Evolutionary conservation across 495 filamentous ascomycete species (phyloP).

Genomic region (Trichoderma virens): DNA sequence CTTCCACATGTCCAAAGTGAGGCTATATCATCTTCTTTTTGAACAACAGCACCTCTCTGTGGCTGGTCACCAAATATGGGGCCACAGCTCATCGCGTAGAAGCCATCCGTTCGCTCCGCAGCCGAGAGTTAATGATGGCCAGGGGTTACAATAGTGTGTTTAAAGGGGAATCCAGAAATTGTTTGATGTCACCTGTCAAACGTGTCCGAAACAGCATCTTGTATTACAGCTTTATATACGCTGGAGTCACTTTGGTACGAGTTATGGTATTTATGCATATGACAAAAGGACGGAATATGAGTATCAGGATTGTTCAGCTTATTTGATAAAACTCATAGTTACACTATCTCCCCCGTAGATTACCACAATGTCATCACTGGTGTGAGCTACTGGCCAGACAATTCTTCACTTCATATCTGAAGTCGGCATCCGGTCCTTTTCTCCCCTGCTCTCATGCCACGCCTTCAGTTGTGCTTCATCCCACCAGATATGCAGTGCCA

Average conservation of each 20-base stretch:
- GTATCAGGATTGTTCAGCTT: too few relatives aligned
- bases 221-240: neutral
- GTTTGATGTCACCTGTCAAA: conserved; percentile 9
- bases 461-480: neutral
- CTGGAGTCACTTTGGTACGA: neutral
- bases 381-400: neutral
- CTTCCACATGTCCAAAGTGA: too few relatives aligned
- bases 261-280: neutral
- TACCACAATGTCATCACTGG: too few relatives aligned
- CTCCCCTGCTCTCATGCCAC: neutral
- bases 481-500: conserved; percentile 1
- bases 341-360: too few relatives aligned
- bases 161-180: neutral
- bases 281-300: too few relatives aligned
- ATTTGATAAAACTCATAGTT: too few relatives aligned
- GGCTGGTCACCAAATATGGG: neutral
- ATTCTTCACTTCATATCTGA: neutral
- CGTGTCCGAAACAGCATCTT: neutral
- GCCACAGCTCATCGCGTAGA: neutral
- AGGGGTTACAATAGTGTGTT: neutral
- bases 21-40: too few relatives aligned
- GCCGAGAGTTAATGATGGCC: neutral
- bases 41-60: neutral
- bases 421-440: neutral
- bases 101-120: neutral